Conservation (phyloP, 805 yeast genomes). For the Candida montana region DNA sequence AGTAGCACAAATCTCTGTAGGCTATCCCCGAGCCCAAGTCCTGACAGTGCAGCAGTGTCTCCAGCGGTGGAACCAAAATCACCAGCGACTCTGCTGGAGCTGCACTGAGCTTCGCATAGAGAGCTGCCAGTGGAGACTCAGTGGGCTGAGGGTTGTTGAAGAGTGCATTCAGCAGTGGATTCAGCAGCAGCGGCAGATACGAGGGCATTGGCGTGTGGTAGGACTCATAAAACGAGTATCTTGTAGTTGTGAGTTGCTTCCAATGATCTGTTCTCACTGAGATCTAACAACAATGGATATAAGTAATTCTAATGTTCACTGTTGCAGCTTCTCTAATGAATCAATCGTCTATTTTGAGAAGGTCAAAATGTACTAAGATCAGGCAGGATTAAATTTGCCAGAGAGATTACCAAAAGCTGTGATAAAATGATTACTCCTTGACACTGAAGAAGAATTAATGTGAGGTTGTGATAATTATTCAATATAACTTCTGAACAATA, state of each 20-base stretch:
- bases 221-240: background rate
- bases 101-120: conserved; percentile 36
- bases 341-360: too few species aligned
- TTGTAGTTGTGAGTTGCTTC: background rate
- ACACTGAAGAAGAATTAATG: too few species aligned
- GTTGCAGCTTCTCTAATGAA: too few species aligned
- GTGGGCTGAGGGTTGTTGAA: conserved; percentile 59
- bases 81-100: conserved; percentile 39
- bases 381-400: too few species aligned
- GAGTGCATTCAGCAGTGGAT: conserved; percentile 59
- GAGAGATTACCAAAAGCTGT: too few species aligned
- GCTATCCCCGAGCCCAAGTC: conserved; percentile 35
- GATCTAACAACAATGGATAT: too few species aligned
- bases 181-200: conserved; percentile 49
- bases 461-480: too few species aligned
- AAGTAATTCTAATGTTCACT: too few species aligned
- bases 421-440: too few species aligned
- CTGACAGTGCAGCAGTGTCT: conserved; percentile 34
- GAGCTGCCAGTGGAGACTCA: conserved; percentile 41
- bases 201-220: conserved; percentile 23
- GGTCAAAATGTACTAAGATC: too few species aligned
- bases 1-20: conserved; percentile 49
- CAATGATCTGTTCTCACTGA: too few species aligned
- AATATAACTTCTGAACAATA: too few species aligned
- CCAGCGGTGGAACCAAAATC: conserved; percentile 61